Evolutionary conservation across 78 protist species (phyloP).

Genomic region (Neovahlkampfia damariscottae): DNA sequence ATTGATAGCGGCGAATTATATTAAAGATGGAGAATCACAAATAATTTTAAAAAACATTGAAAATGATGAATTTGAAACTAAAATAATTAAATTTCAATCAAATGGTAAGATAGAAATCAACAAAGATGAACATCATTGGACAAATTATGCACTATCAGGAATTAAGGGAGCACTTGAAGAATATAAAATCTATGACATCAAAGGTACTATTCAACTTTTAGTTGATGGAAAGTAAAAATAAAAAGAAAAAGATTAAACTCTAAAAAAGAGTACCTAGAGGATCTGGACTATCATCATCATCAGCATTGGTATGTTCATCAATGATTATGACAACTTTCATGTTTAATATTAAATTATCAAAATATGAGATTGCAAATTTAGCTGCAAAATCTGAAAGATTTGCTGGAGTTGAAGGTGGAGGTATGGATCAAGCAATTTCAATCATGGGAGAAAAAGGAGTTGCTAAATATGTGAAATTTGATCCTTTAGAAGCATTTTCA

Average conservation of each 20-base stretch:
- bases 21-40: too few relatives aligned
- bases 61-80: too few relatives aligned
- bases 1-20: too few relatives aligned
- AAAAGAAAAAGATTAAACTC: neutral
- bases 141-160: neutral
- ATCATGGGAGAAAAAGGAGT: neutral
- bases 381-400: neutral
- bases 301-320: slow-evolving; percentile 17
- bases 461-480: neutral
- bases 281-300: slow-evolving; percentile 13
- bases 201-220: neutral
- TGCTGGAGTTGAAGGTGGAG: slow-evolving; percentile 9
- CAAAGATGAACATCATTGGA: neutral
- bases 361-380: neutral
- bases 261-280: slow-evolving; percentile 1
- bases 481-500: neutral
- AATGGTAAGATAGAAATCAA: neutral
- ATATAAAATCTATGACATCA: neutral
- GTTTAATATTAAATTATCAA: neutral
- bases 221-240: neutral
- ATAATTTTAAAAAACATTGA: too few relatives aligned
- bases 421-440: slow-evolving; percentile 20
- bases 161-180: neutral
- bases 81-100: too few relatives aligned
- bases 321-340: neutral